phyloP scores from a whole-genome alignment of 192 early-diverging fungal genomes.

The Thamnidium elegans region DNA sequence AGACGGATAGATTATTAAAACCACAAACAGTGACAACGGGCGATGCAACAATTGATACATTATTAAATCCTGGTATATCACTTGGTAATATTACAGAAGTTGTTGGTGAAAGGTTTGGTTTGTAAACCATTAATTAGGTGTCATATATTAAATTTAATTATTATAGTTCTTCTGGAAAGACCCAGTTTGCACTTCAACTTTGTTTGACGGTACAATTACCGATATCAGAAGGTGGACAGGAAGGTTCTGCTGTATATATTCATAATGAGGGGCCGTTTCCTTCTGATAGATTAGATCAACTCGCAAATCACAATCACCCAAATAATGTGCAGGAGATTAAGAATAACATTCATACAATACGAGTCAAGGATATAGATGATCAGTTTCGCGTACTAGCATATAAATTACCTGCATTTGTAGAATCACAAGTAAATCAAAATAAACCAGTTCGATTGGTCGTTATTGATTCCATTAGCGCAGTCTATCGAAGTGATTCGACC shows the following conservation, averaged over 20 bases:
- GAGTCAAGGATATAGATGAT: constrained; percentile 65
- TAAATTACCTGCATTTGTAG: constrained; percentile 65
- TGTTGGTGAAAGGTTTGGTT: constrained; percentile 62
- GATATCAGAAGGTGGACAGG: constrained; percentile 55
- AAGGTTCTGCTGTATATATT: constrained; percentile 57
- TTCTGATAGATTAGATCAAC: constrained; percentile 50
- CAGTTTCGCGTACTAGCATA: constrained; percentile 72
- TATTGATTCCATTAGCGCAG: constrained; percentile 84
- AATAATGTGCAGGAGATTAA: constrained; percentile 13
- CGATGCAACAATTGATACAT: constrained; percentile 48
- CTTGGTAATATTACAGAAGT: constrained; percentile 65
- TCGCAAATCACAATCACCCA: constrained; percentile 35
- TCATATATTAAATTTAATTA: neutral
- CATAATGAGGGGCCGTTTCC: constrained; percentile 74
- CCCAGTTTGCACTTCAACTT: constrained; percentile 83
- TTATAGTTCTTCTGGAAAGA: constrained; percentile 76
- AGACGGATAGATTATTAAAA: neutral
- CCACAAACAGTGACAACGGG: constrained; percentile 37
- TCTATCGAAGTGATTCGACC: constrained; percentile 58
- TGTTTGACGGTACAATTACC: constrained; percentile 69
- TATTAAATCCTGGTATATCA: constrained; percentile 60
- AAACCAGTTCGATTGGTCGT: constrained; percentile 65
- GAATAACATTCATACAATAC: constrained; percentile 57
- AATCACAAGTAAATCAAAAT: constrained; percentile 24
- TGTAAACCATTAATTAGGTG: neutral